These are phyloP conservation scores for Sarcodon aspratus DNA, from an alignment of 768 basidiomycete genomes.

Conservation along the genomic window DNA sequence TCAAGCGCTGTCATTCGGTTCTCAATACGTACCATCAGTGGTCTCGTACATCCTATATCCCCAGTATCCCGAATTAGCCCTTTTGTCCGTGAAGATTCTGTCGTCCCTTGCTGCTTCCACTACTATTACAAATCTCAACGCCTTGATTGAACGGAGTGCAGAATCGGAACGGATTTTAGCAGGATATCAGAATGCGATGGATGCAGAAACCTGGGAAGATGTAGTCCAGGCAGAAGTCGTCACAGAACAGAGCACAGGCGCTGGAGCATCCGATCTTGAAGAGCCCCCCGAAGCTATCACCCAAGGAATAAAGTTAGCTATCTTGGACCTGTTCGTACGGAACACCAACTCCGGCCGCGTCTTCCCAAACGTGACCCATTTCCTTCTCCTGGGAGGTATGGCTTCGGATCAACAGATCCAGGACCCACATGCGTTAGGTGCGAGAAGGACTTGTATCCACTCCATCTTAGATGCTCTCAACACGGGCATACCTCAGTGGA, in stretches of 20 bases:
- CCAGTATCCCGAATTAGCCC: slow-evolving; percentile 57
- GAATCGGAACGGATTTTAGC: slow-evolving; percentile 80
- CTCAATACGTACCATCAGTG: slow-evolving; percentile 68
- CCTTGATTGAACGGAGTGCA: slow-evolving; percentile 66
- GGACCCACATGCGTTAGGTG: slow-evolving; percentile 67
- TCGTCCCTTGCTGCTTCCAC: slow-evolving; percentile 52
- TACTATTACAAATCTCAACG: slow-evolving; percentile 61
- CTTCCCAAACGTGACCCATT: slow-evolving; percentile 82
- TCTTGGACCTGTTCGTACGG: slow-evolving; percentile 73
- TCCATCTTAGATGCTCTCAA: slow-evolving; percentile 72
- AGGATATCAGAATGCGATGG: slow-evolving; percentile 63
- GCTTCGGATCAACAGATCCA: slow-evolving; percentile 57
- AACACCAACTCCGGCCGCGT: slow-evolving; percentile 51
- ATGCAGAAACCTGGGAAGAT: slow-evolving; percentile 49
- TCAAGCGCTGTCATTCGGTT: slow-evolving; percentile 57
- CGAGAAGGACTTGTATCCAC: slow-evolving; percentile 64
- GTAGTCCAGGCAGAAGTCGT: slow-evolving; percentile 45
- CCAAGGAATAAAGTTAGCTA: slow-evolving; percentile 63
- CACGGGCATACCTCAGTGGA: slow-evolving; percentile 52
- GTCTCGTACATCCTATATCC: slow-evolving; percentile 71
- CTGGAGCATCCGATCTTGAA: slow-evolving; percentile 54
- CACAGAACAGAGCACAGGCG: slow-evolving; percentile 58
- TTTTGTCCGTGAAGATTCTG: slow-evolving; percentile 74
- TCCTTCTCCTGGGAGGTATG: slow-evolving; percentile 65
- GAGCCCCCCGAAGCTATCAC: slow-evolving; percentile 35